phyloP scores from a whole-genome alignment of 495 filamentous ascomycete species.

The Aspergillus olivimuriae region DNA sequence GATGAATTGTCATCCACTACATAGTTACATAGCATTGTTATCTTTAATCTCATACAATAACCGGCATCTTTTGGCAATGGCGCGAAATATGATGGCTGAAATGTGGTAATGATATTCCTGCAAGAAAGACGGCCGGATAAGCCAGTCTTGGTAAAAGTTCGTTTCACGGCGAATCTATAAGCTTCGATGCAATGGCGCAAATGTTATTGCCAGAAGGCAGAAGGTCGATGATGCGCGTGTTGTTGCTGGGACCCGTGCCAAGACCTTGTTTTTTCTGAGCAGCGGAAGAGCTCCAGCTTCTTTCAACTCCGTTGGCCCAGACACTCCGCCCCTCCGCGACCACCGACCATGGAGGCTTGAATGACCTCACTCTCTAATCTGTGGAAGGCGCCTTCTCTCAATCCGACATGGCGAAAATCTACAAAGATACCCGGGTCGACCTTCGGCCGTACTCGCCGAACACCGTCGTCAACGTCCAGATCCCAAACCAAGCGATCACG shows the following conservation, averaged over 20 bases:
- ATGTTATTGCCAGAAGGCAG: too few species aligned
- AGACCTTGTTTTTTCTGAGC: slow-evolving; percentile 40
- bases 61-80: too few species aligned
- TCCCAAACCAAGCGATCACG: slow-evolving; percentile 49
- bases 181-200: too few species aligned
- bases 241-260: slow-evolving; percentile 22
- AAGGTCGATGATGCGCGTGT: slow-evolving; percentile 1
- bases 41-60: too few species aligned
- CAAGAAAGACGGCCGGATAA: too few species aligned
- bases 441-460: slow-evolving; percentile 65
- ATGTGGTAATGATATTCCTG: too few species aligned
- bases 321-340: slow-evolving; percentile 14
- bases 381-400: slow-evolving; percentile 17
- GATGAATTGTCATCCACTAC: too few species aligned
- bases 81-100: too few species aligned
- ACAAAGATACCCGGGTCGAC: slow-evolving; percentile 81
- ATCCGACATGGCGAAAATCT: slow-evolving; percentile 50
- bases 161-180: too few species aligned
- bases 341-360: slow-evolving; percentile 36
- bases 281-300: slow-evolving; percentile 34
- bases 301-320: slow-evolving; percentile 16
- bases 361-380: slow-evolving; percentile 12
- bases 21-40: too few species aligned
- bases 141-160: too few species aligned
- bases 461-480: slow-evolving; percentile 66